These are phyloP conservation scores for Debaryomyces sp. DNA, from an alignment of 1,139 yeast species.

Conservation along the genomic window DNA sequence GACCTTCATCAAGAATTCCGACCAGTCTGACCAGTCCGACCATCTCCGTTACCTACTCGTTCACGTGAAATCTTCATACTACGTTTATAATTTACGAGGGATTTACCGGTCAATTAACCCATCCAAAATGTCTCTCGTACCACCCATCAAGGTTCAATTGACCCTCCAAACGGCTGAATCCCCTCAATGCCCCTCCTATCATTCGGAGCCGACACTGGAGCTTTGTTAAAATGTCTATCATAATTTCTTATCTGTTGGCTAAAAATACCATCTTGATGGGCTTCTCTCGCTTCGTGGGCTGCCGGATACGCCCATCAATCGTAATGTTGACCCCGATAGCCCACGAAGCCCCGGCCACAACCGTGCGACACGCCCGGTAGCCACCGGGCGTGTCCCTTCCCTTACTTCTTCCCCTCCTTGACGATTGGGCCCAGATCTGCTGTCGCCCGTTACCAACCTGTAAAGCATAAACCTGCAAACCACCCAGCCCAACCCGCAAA, in stretches of 20 bases:
- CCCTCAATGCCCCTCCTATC: neutral
- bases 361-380: neutral
- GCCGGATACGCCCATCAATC: slow-evolving; percentile 1
- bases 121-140: neutral
- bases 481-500: too few species aligned
- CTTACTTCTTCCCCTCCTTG: neutral
- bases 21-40: neutral
- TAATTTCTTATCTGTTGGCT: neutral
- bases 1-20: neutral
- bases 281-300: slow-evolving; percentile 3
- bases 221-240: neutral
- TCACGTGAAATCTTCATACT: neutral
- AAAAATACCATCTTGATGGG: neutral
- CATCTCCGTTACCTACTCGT: neutral
- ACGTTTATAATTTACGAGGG: neutral
- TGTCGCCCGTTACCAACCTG: too few species aligned
- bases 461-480: too few species aligned
- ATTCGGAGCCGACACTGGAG: too few species aligned
- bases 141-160: neutral
- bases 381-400: neutral
- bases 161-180: neutral
- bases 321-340: neutral
- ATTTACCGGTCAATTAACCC: neutral
- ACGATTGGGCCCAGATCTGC: too few species aligned
- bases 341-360: too few species aligned